Evolutionary conservation across 1,284 basidiomycete genomes (phyloP), one percentile per base, ranked within the genome.

Genomic region (Pascua guehoae): DNA sequence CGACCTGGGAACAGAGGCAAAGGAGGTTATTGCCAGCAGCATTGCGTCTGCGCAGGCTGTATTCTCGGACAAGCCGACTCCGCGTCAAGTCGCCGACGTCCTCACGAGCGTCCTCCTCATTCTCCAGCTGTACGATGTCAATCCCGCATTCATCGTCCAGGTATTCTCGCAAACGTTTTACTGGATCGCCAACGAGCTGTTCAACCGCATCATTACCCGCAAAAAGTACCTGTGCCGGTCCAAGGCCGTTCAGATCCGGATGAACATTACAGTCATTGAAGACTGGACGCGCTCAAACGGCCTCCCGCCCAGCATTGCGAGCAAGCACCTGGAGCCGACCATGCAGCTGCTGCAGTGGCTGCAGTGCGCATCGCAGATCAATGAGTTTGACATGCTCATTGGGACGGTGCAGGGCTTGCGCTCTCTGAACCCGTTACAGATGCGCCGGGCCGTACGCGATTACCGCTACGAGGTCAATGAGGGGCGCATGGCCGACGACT

Each of bases 381-480:
- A 82, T 45, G 87, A 96, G 62, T 95, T 98, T 72, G 83, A 89
- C 52, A 86, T 88, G 61, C 81, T 98, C 42, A 88, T 97, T 54
- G 87, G 86, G 11, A 96, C 90, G 2, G 89, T 98, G 63, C 93
- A 96, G 73, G 86, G 83, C 1, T 84, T 98, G 80, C 87, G 85
- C 64, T 79, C 84, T 49, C 82, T 98, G 54, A 98, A 97, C 71
- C 95, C 95, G 47, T 78, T 96, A 0, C 95, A 98, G 82, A 93
- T 98, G 87, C 86, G 91, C 48, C 85, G 90, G 41, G 92, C 92
- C 36, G 88, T 94, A 18, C 85, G 87, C 49, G 94, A 98, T 68
- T 98, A 98, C 78, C 88, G 88, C 65, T 98, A 91, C 72, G 94
- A 98, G 78, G 88, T 97, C 50, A 88, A 88, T 69, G 95, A 98